Conservation (phyloP, 2,329 filamentous ascomycete species). For the Talaromyces albobiverticillius region DNA sequence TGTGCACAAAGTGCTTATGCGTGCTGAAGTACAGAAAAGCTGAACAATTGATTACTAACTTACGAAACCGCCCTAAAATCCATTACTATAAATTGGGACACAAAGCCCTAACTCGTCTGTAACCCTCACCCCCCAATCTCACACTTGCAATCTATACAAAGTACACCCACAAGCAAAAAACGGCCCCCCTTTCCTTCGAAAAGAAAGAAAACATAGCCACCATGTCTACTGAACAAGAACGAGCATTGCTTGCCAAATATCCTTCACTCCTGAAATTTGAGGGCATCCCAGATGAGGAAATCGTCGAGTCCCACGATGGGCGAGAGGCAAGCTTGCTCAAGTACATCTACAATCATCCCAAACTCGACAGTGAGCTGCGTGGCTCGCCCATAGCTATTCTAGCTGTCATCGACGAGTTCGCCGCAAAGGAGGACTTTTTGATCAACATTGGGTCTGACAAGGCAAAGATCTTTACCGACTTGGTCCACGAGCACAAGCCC, state of each 20-base stretch:
- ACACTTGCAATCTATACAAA: not conserved
- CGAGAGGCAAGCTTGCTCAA: slow-evolving; percentile 51
- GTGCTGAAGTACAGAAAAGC: too few species aligned
- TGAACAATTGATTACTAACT: not conserved
- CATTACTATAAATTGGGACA: not conserved
- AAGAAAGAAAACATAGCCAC: not conserved
- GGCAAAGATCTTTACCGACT: slow-evolving; percentile 62
- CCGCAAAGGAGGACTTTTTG: slow-evolving; percentile 62
- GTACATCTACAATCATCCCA: slow-evolving; percentile 58
- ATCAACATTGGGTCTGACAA: slow-evolving; percentile 77
- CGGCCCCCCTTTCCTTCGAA: not conserved
- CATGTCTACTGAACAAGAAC: not conserved
- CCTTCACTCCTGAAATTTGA: not conserved
- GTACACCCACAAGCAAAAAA: not conserved
- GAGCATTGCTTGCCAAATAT: slow-evolving; percentile 1
- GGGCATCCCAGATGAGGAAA: not conserved
- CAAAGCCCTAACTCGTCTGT: not conserved
- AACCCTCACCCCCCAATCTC: not conserved
- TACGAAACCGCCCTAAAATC: not conserved
- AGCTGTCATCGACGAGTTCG: slow-evolving; percentile 66
- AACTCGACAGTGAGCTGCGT: slow-evolving; percentile 55
- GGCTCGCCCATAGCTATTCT: slow-evolving; percentile 61
- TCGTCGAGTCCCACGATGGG: slow-evolving; percentile 7
- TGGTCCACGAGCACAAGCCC: slow-evolving; percentile 57
- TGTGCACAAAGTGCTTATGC: not conserved